Conservation (phyloP, 345 rosid species). For the Eucalyptus victrix region DNA sequence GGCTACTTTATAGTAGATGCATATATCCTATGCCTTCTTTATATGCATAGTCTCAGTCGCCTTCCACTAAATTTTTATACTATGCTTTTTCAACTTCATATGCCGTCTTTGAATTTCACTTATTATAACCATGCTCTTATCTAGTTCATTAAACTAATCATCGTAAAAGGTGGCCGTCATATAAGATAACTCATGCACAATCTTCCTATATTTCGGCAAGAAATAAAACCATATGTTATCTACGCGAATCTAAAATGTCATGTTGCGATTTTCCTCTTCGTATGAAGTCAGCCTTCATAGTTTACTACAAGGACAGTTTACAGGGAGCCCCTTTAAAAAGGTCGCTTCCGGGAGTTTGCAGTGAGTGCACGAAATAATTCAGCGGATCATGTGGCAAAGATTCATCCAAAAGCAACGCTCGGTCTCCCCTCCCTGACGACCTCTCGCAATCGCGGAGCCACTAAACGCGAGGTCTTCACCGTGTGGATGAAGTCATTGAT, state of each 20-base stretch:
- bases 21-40: neutral
- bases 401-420: neutral
- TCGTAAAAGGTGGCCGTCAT: too few relatives aligned
- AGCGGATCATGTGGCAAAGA: neutral
- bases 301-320: neutral
- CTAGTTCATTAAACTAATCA: neutral
- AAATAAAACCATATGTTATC: neutral
- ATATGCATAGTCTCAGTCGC: neutral
- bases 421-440: neutral
- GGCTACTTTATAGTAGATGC: neutral
- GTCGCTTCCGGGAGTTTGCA: neutral
- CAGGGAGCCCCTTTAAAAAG: neutral
- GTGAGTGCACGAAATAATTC: neutral
- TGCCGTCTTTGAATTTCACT: neutral
- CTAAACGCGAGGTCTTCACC: neutral
- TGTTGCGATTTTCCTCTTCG: neutral
- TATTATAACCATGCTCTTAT: neutral
- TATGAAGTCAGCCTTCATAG: neutral
- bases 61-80: neutral
- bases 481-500: conserved; percentile 1
- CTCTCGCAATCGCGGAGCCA: neutral
- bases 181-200: neutral
- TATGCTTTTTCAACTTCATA: neutral
- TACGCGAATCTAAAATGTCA: neutral
- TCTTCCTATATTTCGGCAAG: neutral